Evolutionary conservation across 768 basidiomycete species (phyloP), one percentile per base, ranked within the genome.

Genomic region (Sarcodon aspratus): DNA sequence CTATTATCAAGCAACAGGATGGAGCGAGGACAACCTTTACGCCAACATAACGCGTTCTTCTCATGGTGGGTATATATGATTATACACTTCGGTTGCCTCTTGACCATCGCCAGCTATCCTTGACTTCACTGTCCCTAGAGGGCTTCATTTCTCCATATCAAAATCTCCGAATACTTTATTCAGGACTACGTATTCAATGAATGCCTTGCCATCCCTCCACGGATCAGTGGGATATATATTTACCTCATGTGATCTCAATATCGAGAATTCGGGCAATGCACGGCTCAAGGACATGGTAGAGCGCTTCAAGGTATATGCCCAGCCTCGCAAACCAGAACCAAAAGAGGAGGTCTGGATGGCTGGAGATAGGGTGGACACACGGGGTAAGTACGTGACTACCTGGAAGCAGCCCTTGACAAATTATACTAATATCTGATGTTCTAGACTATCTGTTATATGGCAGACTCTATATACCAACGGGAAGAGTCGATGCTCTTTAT

Each of bases 11-110:
- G 81, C 80, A n/a, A 96, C 91, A 33, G 88, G 90, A 53, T 98
- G 95, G 95, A 93, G 92, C 57, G 90, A 95, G 61, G 94, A 97
- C 65, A 95, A 95, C 59, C 71, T 95, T 17, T 97, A 90, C 59
- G 79, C 85, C 2, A 90, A 94, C 55, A 58, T 98, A 40, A 96
- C 91, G 1, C 79, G 89, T 48, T 87, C 91, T 34, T 95, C 93
- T 1, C 82, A 77, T 67, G 87, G 92, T 95, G 51, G 33, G 62
- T 57, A 9, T 17, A 36, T n/a, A 32, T 36, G 13, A 46, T 27
- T 9, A 21, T 46, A 36, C 52, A 42, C 46, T 55, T 46, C 36
- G 36, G 50, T 33, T 35, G 45, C 31, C 36, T 47, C 37, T 37
- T 56, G 11, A 60, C 35, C 34, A 32, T 21, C 42, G 54, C 15